phyloP scores from a whole-genome alignment of 192 early-diverging fungal genomes.

The Allomyces arbusculus region DNA sequence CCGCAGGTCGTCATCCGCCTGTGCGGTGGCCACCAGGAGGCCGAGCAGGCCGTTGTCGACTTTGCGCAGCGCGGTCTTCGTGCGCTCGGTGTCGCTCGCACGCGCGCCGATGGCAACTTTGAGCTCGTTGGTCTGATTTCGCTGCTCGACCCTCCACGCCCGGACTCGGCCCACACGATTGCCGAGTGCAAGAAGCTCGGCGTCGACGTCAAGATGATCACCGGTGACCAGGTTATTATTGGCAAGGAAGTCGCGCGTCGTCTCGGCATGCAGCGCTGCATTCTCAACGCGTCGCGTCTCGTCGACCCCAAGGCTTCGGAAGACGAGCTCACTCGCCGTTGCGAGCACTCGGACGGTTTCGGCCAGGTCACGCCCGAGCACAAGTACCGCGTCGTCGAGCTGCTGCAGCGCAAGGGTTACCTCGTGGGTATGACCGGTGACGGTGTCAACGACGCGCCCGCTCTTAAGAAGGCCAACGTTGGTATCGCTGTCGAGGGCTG shows the following conservation, averaged over 20 bases:
- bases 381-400: conserved; percentile 92
- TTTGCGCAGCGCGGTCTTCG: conserved; percentile 76
- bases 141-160: conserved; percentile 71
- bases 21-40: conserved; percentile 62
- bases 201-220: conserved; percentile 89
- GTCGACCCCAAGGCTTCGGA: conserved; percentile 58
- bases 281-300: conserved; percentile 69
- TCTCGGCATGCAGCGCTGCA: conserved; percentile 78
- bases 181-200: conserved; percentile 63
- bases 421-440: conserved; percentile 92
- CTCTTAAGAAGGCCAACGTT: conserved; percentile 87
- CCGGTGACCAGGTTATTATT: conserved; percentile 87
- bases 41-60: conserved; percentile 56
- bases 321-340: conserved; percentile 63
- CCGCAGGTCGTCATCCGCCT: conserved; percentile 78
- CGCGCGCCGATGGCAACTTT: conserved; percentile 46
- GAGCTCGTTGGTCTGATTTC: conserved; percentile 80
- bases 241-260: conserved; percentile 79
- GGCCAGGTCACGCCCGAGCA: conserved; percentile 95
- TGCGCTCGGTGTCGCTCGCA: conserved; percentile 79
- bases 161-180: conserved; percentile 75
- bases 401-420: conserved; percentile 69
- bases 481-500: conserved; percentile 91
- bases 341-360: conserved; percentile 78
- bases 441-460: conserved; percentile 95